Evolutionary conservation across 1,139 yeast genomes (phyloP).

Genomic region (Hyphopichia pseudoburtonii): DNA sequence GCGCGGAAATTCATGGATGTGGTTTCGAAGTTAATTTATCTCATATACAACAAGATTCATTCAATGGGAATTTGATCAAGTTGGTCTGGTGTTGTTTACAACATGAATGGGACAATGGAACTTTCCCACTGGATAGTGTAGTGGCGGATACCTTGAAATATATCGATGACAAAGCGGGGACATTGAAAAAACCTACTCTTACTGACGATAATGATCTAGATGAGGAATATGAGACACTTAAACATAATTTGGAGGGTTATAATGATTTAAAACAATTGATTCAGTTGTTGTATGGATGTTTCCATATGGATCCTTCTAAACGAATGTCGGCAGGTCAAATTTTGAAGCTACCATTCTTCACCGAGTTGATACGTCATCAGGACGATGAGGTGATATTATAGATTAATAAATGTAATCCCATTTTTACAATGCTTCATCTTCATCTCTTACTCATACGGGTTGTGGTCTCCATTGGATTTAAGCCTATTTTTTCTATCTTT

Average conservation of each 20-base stretch:
- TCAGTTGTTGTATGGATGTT: constrained; percentile 52
- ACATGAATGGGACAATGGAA: constrained; percentile 33
- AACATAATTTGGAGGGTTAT: constrained; percentile 25
- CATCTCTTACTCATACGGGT: too few species aligned
- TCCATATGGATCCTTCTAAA: constrained; percentile 57
- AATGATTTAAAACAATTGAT: constrained; percentile 47
- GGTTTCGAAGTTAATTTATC: constrained; percentile 67
- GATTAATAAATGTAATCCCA: too few species aligned
- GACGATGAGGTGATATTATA: constrained; percentile 42
- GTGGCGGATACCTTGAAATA: constrained; percentile 35
- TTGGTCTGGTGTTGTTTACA: constrained; percentile 30
- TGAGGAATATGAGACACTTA: constrained; percentile 14
- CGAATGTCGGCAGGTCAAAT: constrained; percentile 59
- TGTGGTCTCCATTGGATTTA: too few species aligned
- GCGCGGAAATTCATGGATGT: constrained; percentile 86
- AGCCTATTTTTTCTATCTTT: too few species aligned
- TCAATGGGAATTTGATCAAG: constrained; percentile 33
- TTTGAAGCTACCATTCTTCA: constrained; percentile 55
- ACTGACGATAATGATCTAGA: constrained; percentile 4
- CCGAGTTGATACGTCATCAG: constrained; percentile 29
- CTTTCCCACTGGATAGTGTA: constrained; percentile 42
- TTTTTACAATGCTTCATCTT: too few species aligned
- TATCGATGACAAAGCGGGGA: constrained; percentile 1
- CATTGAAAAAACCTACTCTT: constrained; percentile 2
- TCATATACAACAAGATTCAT: constrained; percentile 15